Percentiles rank a stretch among this genome's conserved stretches.
phyloP scores from a whole-genome alignment of 2,329 filamentous ascomycete species.

The Chrysoporthe deuterocubensis region DNA sequence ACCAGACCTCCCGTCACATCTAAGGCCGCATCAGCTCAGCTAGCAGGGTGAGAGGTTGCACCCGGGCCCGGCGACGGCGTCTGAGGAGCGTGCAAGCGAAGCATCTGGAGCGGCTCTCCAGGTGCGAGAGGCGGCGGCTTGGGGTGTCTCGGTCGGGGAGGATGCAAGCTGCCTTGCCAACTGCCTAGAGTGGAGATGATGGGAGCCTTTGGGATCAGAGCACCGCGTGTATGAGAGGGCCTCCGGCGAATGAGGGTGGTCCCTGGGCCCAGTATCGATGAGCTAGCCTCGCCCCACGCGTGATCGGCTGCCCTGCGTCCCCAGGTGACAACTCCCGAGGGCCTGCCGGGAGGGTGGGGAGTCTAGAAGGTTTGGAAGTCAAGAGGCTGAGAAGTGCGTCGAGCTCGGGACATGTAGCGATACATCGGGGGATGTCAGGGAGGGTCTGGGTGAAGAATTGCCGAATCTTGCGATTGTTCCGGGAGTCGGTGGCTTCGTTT shows the following conservation, averaged over 20 bases:
- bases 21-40: slow-evolving; percentile 1
- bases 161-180: neutral
- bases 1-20: slow-evolving; percentile 1
- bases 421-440: slow-evolving; percentile 13
- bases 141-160: neutral
- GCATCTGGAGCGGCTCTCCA: slow-evolving; percentile 7
- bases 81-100: slow-evolving; percentile 3
- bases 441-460: slow-evolving; percentile 18
- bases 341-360: neutral
- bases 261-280: neutral
- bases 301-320: neutral
- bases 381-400: slow-evolving; percentile 2
- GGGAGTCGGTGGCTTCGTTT: slow-evolving; percentile 18
- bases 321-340: neutral
- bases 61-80: slow-evolving; percentile 12
- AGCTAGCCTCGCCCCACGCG: slow-evolving; percentile 9
- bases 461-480: slow-evolving; percentile 22
- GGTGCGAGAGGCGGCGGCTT: neutral
- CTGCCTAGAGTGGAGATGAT: slow-evolving; percentile 18
- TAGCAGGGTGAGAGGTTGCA: neutral
- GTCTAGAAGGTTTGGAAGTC: slow-evolving; percentile 16
- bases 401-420: slow-evolving; percentile 10
- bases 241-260: neutral
- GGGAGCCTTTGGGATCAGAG: neutral
- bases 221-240: neutral